phyloP scores from a whole-genome alignment of 129 eudicot genomes.

The Centrapalus pauciflorus region DNA sequence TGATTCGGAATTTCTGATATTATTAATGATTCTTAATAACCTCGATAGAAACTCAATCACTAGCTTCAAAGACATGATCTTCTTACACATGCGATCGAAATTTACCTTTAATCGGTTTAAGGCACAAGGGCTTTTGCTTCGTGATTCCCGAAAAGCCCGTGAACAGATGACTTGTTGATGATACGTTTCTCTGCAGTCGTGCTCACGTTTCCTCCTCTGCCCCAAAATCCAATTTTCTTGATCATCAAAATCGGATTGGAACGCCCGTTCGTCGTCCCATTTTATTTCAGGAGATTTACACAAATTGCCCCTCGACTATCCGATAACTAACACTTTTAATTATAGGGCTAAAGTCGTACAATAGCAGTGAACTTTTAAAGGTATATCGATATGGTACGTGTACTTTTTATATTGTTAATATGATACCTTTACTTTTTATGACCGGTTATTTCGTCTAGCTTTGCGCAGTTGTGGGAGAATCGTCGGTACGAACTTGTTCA shows the following conservation, averaged over 20 bases:
- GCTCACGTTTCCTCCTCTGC: neutral
- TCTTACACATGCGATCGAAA: neutral
- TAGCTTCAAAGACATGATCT: neutral
- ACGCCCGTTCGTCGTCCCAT: neutral
- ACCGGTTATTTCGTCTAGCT: no score
- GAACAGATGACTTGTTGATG: neutral
- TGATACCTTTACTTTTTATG: no score
- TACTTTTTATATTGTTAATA: no score
- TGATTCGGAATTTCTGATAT: neutral
- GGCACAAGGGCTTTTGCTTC: neutral
- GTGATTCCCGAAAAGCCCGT: neutral
- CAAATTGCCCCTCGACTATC: neutral
- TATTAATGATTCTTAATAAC: neutral
- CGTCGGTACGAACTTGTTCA: no score
- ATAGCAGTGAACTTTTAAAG: no score
- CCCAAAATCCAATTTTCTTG: no score
- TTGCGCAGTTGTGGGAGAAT: no score
- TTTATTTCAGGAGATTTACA: neutral
- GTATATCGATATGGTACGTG: no score
- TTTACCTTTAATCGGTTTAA: neutral
- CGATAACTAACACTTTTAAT: neutral
- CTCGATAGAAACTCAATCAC: neutral
- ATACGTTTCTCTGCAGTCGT: neutral
- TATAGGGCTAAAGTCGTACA: no score
- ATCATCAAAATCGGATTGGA: neutral